Evolutionary conservation across 768 basidiomycete genomes (phyloP).

Genomic region (Lentinula edodes): DNA sequence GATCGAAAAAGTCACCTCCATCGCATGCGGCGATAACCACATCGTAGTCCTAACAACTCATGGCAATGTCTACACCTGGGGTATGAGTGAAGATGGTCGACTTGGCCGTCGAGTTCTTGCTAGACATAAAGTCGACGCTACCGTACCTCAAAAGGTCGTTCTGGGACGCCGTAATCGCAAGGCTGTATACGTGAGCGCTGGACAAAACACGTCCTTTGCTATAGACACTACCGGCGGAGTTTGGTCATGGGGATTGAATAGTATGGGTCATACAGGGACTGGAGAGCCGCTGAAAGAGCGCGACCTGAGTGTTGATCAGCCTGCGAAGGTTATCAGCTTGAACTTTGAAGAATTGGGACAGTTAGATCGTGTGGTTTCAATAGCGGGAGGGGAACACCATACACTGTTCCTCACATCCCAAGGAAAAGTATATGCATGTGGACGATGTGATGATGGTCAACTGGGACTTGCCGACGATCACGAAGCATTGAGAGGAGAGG

Average conservation of each 20-base stretch:
- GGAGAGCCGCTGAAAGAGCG: slow-evolving; percentile 23
- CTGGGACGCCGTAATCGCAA: slow-evolving; percentile 59
- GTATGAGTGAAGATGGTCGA: slow-evolving; percentile 85
- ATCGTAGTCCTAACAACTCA: slow-evolving; percentile 83
- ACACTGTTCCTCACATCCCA: slow-evolving; percentile 12
- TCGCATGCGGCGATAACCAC: slow-evolving; percentile 84
- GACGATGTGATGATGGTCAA: slow-evolving; percentile 9
- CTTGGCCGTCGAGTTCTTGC: slow-evolving; percentile 87
- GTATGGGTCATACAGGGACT: slow-evolving; percentile 76
- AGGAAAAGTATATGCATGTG: slow-evolving; percentile 13
- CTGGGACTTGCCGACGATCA: slow-evolving; percentile 13
- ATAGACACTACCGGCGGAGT: slow-evolving; percentile 77
- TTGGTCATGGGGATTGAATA: slow-evolving; percentile 94
- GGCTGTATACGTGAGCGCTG: slow-evolving; percentile 67
- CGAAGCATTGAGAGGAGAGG: not conserved
- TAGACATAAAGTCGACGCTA: slow-evolving; percentile 83
- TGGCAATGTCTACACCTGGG: slow-evolving; percentile 85
- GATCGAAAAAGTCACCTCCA: slow-evolving; percentile 62
- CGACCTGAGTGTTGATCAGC: not conserved
- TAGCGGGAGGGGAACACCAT: slow-evolving; percentile 14
- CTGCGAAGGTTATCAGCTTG: slow-evolving; percentile 9
- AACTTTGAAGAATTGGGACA: slow-evolving; percentile 9
- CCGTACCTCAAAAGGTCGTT: slow-evolving; percentile 78
- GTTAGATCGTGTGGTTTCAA: slow-evolving; percentile 9
- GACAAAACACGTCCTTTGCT: slow-evolving; percentile 85